Base-by-base conservation (phyloP, 495 filamentous ascomycete genomes). In the Durotheca rogersii region DNA sequence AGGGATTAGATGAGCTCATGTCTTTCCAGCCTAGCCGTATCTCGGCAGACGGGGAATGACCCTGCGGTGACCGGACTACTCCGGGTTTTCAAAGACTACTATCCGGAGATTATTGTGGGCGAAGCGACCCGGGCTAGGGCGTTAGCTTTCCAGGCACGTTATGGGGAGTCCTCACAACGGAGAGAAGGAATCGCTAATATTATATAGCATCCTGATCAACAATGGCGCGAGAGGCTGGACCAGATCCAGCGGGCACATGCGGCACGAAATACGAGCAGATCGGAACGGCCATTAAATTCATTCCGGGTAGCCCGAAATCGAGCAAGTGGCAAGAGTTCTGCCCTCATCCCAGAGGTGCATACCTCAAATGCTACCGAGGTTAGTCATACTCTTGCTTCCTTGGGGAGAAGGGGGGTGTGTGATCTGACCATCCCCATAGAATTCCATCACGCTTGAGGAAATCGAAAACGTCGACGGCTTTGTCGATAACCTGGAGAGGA, bases 61-160 rank as follows among this genome's bases (percentile, higher is more conserved):
- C 87, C 84, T 37, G 81, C 83, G 35, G 69, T 95, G 30, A 73
- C 84, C 18, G 85, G 84, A n/a, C 74, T 96, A n/a, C 74, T 95
- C 18, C 80, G 82, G 46, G 77, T 90, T 6, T 95, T 85, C 70
- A 93, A 93, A 59, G 88, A 90, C 62, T 93, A 92, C 61, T 93
- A 89, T 60, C 89, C 90, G 4, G 89, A 94, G 67, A 85, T 94
- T 38, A 86, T 94, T 48, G 70, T 91, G n/a, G 86, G 83, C 25
- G 82, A 83, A 60, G 67, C 76, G 11, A 76, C 74, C 15, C 71
- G 70, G 48, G 76, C 73, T 7, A 73, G 73, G 46, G 75, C 78
- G 15, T 74, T 79, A 12, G 61, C 79, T 16, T 84, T 84, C 60
- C 83, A 77, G 56, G 79, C 76, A 64, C 41, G 46, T 39, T n/a